phyloP scores from a whole-genome alignment of 202 grass and related monocot species.

The Zoysia matrella region DNA sequence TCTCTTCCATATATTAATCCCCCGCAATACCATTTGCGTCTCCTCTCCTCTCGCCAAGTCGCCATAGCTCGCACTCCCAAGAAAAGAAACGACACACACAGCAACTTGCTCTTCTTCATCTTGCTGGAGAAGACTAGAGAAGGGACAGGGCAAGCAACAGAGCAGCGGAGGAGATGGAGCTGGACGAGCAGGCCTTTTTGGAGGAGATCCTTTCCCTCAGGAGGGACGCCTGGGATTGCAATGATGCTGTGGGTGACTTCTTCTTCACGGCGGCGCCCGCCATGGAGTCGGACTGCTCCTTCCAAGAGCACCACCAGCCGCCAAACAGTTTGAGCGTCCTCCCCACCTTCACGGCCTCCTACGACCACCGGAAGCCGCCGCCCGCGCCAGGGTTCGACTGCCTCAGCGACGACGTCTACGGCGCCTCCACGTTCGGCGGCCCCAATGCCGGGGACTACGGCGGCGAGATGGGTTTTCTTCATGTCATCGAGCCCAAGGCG shows the following conservation, averaged over 20 bases:
- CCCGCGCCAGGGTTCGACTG: slow-evolving; percentile 64
- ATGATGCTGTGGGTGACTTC: slow-evolving; percentile 72
- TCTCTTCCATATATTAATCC: slow-evolving; percentile 49
- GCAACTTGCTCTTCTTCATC: not conserved
- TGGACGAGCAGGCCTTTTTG: slow-evolving; percentile 88
- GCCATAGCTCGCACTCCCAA: no score
- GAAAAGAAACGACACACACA: not conserved
- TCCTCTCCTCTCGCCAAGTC: not conserved
- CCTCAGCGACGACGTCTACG: slow-evolving; percentile 65
- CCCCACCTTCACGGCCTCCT: slow-evolving; percentile 66
- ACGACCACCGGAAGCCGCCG: slow-evolving; percentile 40
- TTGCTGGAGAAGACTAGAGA: not conserved
- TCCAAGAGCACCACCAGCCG: slow-evolving; percentile 60
- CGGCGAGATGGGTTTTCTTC: slow-evolving; percentile 53
- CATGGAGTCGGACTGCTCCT: slow-evolving; percentile 71
- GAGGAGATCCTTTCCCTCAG: slow-evolving; percentile 86
- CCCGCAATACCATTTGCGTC: not conserved
- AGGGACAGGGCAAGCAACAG: not conserved
- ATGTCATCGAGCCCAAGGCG: slow-evolving; percentile 44
- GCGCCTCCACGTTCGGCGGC: slow-evolving; percentile 37
- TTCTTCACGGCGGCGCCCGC: slow-evolving; percentile 53
- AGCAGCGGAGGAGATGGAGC: slow-evolving; percentile 55
- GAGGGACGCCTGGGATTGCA: slow-evolving; percentile 67
- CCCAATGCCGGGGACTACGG: slow-evolving; percentile 36
- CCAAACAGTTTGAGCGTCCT: slow-evolving; percentile 51